phyloP scores from a whole-genome alignment of 768 basidiomycete species.

The Psilocybe subaeruginosa region DNA sequence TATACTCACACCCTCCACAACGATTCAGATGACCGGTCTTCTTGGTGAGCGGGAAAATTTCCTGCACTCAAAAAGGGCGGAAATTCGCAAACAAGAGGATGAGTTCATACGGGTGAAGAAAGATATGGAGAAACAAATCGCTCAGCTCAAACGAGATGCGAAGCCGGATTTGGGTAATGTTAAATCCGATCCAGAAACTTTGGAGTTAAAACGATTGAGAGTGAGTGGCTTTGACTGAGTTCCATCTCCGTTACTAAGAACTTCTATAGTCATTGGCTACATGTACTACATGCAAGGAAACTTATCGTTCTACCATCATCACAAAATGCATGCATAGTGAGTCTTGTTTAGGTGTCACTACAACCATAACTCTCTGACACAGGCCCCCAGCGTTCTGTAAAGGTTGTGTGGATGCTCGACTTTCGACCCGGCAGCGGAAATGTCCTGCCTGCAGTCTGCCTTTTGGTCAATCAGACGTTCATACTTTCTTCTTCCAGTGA shows the following conservation, averaged over 20 bases:
- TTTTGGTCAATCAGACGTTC: conserved; percentile 85
- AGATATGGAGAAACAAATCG: conserved; percentile 52
- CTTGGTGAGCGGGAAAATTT: conserved; percentile 38
- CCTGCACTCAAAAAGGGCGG: conserved; percentile 34
- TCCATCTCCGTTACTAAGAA: neutral
- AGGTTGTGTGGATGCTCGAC: conserved; percentile 82
- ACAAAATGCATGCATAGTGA: conserved; percentile 92
- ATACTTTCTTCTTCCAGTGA: conserved; percentile 51
- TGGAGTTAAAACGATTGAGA: conserved; percentile 61
- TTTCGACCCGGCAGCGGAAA: conserved; percentile 89
- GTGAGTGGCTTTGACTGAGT: conserved; percentile 36
- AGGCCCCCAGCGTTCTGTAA: conserved; percentile 77
- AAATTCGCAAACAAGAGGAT: conserved; percentile 50
- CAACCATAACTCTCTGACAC: neutral
- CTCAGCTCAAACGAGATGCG: conserved; percentile 45
- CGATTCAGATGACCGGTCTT: conserved; percentile 11
- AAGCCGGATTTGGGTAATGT: conserved; percentile 7
- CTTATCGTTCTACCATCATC: conserved; percentile 79
- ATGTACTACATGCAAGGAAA: conserved; percentile 84
- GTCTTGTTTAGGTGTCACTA: conserved; percentile 33
- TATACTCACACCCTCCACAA: conserved; percentile 8
- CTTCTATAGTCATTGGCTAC: conserved; percentile 70
- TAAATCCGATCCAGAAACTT: conserved; percentile 29
- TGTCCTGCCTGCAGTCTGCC: conserved; percentile 86
- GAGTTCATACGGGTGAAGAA: conserved; percentile 47